Conservation (phyloP, 768 basidiomycete species). For the Suillus variegatus region DNA sequence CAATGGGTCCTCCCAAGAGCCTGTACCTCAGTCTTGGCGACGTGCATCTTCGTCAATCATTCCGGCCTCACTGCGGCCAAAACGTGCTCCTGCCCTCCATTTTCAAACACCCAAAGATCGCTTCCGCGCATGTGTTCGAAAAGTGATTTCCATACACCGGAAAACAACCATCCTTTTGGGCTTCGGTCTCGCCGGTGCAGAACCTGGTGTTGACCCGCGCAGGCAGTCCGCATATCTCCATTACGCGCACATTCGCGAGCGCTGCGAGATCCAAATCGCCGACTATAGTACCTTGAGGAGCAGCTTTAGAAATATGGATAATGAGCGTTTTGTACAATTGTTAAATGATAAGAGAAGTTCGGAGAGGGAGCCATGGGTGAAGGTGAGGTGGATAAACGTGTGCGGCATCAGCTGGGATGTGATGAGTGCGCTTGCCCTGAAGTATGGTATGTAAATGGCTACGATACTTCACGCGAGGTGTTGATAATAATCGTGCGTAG, state of each 20-base stretch:
- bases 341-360: conserved; percentile 47
- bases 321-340: conserved; percentile 59
- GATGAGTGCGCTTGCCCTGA: conserved; percentile 63
- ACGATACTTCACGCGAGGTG: conserved; percentile 12
- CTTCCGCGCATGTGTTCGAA: conserved; percentile 57
- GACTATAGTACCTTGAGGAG: conserved; percentile 64
- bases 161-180: conserved; percentile 41
- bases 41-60: not conserved
- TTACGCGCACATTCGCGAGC: conserved; percentile 58
- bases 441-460: conserved; percentile 53
- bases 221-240: conserved; percentile 54
- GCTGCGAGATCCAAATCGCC: conserved; percentile 65
- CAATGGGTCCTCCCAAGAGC: not conserved
- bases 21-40: conserved; percentile 2
- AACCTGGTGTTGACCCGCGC: conserved; percentile 72
- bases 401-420: conserved; percentile 73
- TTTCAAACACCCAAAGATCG: conserved; percentile 44
- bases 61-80: conserved; percentile 4
- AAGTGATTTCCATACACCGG: conserved; percentile 63
- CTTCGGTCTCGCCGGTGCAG: conserved; percentile 53
- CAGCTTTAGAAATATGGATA: conserved; percentile 57
- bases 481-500: conserved; percentile 31
- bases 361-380: conserved; percentile 58
- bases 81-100: conserved; percentile 14
- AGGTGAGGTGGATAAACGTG: conserved; percentile 76